Conservation (phyloP, 768 basidiomycete genomes). For the Scleroderma bovista region DNA sequence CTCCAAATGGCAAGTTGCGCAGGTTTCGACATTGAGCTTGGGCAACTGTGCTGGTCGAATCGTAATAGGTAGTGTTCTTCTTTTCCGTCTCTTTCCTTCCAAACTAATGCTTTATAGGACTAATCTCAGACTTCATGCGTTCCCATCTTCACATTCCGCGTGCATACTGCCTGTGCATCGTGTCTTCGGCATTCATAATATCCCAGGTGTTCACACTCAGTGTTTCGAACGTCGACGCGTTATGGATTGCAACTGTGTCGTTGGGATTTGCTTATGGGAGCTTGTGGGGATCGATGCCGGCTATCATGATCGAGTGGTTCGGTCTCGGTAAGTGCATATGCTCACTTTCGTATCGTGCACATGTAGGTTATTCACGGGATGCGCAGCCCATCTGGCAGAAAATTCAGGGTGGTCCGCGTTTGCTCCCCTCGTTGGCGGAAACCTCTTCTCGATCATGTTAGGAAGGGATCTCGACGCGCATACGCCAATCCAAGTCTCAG, state of each 20-base stretch:
- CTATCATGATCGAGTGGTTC: constrained; percentile 83
- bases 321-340: constrained; percentile 58
- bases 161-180: constrained; percentile 60
- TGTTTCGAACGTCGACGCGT: constrained; percentile 49
- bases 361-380: no score
- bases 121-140: constrained; percentile 62
- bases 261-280: constrained; percentile 58
- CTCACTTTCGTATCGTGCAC: no score
- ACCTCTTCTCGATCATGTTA: constrained; percentile 77
- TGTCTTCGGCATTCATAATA: constrained; percentile 61
- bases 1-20: constrained; percentile 71
- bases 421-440: constrained; percentile 70
- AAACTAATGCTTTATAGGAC: constrained; percentile 35
- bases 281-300: constrained; percentile 66
- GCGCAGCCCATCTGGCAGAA: constrained; percentile 67
- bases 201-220: constrained; percentile 61
- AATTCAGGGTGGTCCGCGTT: constrained; percentile 82
- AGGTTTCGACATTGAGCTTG: constrained; percentile 79
- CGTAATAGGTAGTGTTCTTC: constrained; percentile 33
- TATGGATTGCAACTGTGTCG: constrained; percentile 49
- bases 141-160: constrained; percentile 54
- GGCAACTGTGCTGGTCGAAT: constrained; percentile 80
- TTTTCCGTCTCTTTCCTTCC: not conserved
- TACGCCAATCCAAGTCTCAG: constrained; percentile 19
- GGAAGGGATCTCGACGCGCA: constrained; percentile 79